Conservation (phyloP, 108 stramenopile genomes). For the Nitzschia sp. region DNA sequence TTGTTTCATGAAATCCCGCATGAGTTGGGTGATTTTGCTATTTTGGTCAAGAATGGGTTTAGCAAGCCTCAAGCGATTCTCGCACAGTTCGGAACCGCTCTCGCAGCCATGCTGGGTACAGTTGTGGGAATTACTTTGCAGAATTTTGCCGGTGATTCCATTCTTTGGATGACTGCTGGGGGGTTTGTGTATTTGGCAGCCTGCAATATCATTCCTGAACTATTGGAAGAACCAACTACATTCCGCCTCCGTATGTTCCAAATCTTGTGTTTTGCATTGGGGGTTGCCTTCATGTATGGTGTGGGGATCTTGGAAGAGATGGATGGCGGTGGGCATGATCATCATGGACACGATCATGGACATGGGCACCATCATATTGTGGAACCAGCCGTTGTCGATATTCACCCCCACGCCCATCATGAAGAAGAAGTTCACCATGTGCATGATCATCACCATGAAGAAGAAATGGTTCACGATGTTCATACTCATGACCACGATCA, state of each 20-base stretch:
- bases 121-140: constrained; percentile 56
- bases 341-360: constrained; percentile 18
- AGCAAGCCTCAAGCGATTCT: constrained; percentile 72
- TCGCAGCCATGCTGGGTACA: constrained; percentile 82
- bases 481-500: constrained; percentile 7
- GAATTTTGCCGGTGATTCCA: constrained; percentile 45
- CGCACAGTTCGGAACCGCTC: constrained; percentile 80
- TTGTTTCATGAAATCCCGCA: constrained; percentile 90
- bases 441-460: constrained; percentile 25
- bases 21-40: constrained; percentile 86
- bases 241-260: constrained; percentile 52
- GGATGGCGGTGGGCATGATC: constrained; percentile 37
- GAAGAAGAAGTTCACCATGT: constrained; percentile 14
- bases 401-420: constrained; percentile 20
- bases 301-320: constrained; percentile 63
- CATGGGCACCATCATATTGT: constrained; percentile 16
- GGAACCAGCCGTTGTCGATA: neutral
- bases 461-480: neutral
- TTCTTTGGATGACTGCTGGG: constrained; percentile 76
- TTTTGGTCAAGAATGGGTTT: constrained; percentile 74
- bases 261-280: constrained; percentile 51
- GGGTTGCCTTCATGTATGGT: constrained; percentile 77
- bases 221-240: constrained; percentile 52
- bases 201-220: constrained; percentile 70
- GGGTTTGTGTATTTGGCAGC: constrained; percentile 88